A percentile compares a stretch with the other conserved stretches of the same genome.
Evolutionary conservation across 495 filamentous ascomycete genomes (phyloP).

Genomic region (Xylaria acuta): DNA sequence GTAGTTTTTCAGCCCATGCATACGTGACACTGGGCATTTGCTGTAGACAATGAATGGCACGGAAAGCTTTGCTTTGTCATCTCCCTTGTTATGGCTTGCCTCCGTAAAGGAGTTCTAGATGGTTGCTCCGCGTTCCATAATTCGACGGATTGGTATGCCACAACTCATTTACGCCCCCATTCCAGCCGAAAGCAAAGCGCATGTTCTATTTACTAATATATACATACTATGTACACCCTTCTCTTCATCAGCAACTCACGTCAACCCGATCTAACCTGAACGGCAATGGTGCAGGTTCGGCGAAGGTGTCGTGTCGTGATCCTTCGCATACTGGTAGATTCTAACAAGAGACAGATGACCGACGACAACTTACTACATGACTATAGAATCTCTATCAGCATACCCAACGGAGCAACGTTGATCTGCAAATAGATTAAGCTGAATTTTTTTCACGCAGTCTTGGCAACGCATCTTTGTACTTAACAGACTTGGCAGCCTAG

Average conservation of each 20-base stretch:
- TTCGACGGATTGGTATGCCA: neutral
- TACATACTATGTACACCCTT: neutral
- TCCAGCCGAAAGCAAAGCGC: neutral
- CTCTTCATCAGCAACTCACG: neutral
- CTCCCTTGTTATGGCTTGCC: neutral
- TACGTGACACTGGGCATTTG: neutral
- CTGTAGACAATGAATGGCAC: neutral
- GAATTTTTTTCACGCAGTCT: neutral
- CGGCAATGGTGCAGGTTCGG: neutral
- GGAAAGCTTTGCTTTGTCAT: neutral
- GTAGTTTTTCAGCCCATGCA: neutral
- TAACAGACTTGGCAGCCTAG: conserved; percentile 1
- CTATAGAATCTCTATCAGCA: neutral
- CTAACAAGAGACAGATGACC: neutral
- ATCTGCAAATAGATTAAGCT: conserved; percentile 9
- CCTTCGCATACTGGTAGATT: neutral
- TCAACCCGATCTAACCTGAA: neutral
- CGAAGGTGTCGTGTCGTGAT: conserved; percentile 18
- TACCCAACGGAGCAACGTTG: neutral
- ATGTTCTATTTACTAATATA: neutral
- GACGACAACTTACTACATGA: neutral
- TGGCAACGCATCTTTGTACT: neutral
- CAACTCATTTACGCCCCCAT: neutral
- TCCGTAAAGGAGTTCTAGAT: neutral
- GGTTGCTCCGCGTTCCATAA: neutral